These are phyloP conservation scores for Margaritispora aquatica DNA, from an alignment of 495 filamentous ascomycete genomes.

Conservation along the genomic window DNA sequence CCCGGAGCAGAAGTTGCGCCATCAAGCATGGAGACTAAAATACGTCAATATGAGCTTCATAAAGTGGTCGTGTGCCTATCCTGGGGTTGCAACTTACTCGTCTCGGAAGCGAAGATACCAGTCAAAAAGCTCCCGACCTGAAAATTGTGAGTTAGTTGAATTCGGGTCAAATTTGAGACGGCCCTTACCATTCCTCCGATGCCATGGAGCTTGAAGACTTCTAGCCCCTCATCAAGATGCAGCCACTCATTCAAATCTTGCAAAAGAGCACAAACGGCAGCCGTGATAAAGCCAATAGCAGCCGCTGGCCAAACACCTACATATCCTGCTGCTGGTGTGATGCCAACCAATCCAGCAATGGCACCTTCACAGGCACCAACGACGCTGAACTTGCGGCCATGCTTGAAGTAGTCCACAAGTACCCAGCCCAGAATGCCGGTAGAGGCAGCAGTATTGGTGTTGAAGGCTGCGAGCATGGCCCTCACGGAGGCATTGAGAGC, in stretches of 20 bases:
- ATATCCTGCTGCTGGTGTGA: slow-evolving; percentile 58
- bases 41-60: no score
- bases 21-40: slow-evolving; percentile 34
- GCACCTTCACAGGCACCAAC: slow-evolving; percentile 56
- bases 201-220: slow-evolving; percentile 59
- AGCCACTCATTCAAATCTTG: slow-evolving; percentile 53
- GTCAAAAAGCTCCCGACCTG: slow-evolving; percentile 56
- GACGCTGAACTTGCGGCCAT: slow-evolving; percentile 48
- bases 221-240: slow-evolving; percentile 54
- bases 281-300: slow-evolving; percentile 53
- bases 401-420: slow-evolving; percentile 49
- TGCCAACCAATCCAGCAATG: slow-evolving; percentile 58
- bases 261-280: slow-evolving; percentile 40
- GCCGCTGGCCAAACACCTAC: slow-evolving; percentile 51
- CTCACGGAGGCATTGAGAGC: slow-evolving; percentile 51
- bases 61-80: no score
- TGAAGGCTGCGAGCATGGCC: slow-evolving; percentile 52
- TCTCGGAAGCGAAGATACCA: slow-evolving; percentile 47
- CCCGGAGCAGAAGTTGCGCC: slow-evolving; percentile 41
- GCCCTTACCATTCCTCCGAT: slow-evolving; percentile 57
- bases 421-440: slow-evolving; percentile 55
- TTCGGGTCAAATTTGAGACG: no score
- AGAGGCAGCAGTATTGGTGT: slow-evolving; percentile 54
- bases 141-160: no score
- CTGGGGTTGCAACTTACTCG: slow-evolving; percentile 17